Evolutionary conservation across 768 basidiomycete genomes (phyloP).

Genomic region (Exidia glandulosa): DNA sequence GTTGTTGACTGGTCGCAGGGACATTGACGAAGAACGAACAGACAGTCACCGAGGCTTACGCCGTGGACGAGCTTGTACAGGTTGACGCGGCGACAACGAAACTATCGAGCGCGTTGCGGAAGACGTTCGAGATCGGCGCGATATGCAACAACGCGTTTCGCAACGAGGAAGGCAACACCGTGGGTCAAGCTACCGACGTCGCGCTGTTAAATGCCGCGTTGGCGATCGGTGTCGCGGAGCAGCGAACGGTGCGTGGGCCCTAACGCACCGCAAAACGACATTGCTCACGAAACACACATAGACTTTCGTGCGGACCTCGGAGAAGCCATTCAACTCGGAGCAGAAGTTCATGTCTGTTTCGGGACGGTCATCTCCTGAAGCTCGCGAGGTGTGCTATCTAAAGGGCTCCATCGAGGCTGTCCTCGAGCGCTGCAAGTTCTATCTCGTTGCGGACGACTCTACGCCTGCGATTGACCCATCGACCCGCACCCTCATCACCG

Average conservation of each 20-base stretch:
- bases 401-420: conserved; percentile 89
- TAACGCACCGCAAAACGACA: background rate
- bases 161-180: conserved; percentile 60
- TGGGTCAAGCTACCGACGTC: conserved; percentile 90
- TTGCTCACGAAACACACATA: conserved; percentile 14
- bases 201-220: conserved; percentile 75
- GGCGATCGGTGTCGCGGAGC: conserved; percentile 55
- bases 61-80: conserved; percentile 68
- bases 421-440: conserved; percentile 76
- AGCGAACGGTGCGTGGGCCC: conserved; percentile 46
- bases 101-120: conserved; percentile 56
- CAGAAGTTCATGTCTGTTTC: conserved; percentile 88
- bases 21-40: conserved; percentile 95
- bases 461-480: conserved; percentile 66
- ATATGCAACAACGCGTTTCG: conserved; percentile 83
- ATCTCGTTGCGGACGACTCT: conserved; percentile 83
- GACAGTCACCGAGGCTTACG: conserved; percentile 81
- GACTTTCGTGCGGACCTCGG: conserved; percentile 61
- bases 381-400: conserved; percentile 75
- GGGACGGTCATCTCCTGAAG: conserved; percentile 32
- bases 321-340: conserved; percentile 88
- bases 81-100: conserved; percentile 43
- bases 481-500: conserved; percentile 54
- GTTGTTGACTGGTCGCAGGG: conserved; percentile 28
- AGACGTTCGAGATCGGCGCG: conserved; percentile 71